Conservation (phyloP, 257 asterid genomes). For the Nicotiana benthamiana region DNA sequence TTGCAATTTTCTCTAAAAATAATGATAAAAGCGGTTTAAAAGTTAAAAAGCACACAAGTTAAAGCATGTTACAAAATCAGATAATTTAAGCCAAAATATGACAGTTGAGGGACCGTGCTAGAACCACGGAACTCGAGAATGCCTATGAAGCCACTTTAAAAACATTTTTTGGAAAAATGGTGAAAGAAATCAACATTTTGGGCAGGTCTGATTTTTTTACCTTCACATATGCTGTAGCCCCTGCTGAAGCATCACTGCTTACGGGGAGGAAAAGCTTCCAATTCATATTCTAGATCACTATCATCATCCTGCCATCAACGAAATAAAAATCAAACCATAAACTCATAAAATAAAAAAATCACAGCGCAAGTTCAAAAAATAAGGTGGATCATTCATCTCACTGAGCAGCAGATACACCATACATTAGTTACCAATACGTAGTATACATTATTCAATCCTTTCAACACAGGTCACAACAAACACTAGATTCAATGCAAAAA, state of each 20-base stretch:
- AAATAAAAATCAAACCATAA: conserved; percentile 9
- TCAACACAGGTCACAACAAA: not conserved
- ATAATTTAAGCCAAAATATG: too few relatives aligned
- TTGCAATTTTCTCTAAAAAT: too few relatives aligned
- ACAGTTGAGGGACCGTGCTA: too few relatives aligned
- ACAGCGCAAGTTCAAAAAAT: not conserved
- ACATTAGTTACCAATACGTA: not conserved
- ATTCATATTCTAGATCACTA: conserved; percentile 72
- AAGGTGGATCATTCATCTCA: not conserved
- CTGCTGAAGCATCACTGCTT: conserved; percentile 59
- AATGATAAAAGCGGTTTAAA: too few relatives aligned
- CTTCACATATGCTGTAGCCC: conserved; percentile 81
- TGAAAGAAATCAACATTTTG: not conserved
- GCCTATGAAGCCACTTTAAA: not conserved
- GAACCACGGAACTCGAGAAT: too few relatives aligned
- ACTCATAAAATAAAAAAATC: not conserved
- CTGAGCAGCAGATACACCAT: not conserved
- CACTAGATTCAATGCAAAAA: not conserved
- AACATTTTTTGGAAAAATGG: not conserved
- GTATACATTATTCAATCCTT: not conserved
- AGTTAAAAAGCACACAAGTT: too few relatives aligned
- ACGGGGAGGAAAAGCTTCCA: conserved; percentile 64
- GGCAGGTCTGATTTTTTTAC: conserved; percentile 18
- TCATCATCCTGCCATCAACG: conserved; percentile 60
- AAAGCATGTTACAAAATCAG: too few relatives aligned